These are phyloP conservation scores for Hypholoma sublateritium DNA, from an alignment of 768 basidiomycete species.

Conservation along the genomic window DNA sequence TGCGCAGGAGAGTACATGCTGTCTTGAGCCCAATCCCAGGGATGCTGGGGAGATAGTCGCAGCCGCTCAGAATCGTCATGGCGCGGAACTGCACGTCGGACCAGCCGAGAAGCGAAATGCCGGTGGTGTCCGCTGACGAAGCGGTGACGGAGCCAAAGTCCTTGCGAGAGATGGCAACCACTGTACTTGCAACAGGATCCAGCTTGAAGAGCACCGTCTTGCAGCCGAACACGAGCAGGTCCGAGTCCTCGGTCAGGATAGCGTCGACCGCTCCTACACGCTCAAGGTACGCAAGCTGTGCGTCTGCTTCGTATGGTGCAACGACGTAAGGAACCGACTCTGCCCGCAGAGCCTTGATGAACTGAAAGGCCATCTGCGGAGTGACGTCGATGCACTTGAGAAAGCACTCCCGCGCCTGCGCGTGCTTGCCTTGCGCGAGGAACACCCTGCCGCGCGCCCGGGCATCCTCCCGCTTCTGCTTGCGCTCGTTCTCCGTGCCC, in stretches of 20 bases:
- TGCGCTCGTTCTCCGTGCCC: conserved; percentile 82
- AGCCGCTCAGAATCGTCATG: conserved; percentile 92
- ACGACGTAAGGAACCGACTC: conserved; percentile 85
- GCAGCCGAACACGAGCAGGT: conserved; percentile 97
- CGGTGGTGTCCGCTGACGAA: conserved; percentile 44
- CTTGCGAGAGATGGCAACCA: conserved; percentile 61
- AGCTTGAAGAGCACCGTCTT: conserved; percentile 91
- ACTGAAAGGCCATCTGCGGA: conserved; percentile 95
- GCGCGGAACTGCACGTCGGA: conserved; percentile 86
- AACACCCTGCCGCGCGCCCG: conserved; percentile 72
- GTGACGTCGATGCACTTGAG: conserved; percentile 93
- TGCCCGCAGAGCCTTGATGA: conserved; percentile 93
- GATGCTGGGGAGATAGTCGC: conserved; percentile 91
- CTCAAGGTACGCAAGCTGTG: conserved; percentile 93
- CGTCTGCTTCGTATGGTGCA: conserved; percentile 98
- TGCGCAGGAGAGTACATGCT: conserved; percentile 77
- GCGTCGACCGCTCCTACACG: conserved; percentile 79
- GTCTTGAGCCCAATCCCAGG: conserved; percentile 93
- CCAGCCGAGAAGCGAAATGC: conserved; percentile 86
- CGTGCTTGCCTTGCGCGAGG: conserved; percentile 72
- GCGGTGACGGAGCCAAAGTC: conserved; percentile 64
- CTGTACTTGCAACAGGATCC: conserved; percentile 64
- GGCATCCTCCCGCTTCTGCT: conserved; percentile 73
- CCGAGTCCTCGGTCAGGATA: conserved; percentile 97
- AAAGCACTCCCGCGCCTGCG: conserved; percentile 85